phyloP scores from a whole-genome alignment of 1,284 basidiomycete genomes.

The Microbotryum scabiosae region DNA sequence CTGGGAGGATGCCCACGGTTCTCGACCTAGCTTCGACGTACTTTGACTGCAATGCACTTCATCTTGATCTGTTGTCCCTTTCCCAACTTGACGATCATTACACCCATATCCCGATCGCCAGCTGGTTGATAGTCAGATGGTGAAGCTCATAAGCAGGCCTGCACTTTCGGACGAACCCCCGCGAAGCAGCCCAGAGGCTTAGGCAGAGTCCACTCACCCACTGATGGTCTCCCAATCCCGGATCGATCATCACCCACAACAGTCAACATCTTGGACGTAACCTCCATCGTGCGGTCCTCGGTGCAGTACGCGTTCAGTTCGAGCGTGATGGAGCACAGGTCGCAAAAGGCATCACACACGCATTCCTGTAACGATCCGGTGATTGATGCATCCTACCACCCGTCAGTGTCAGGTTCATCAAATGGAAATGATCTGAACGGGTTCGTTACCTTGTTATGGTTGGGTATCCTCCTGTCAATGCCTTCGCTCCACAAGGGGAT shows the following conservation, averaged over 20 bases:
- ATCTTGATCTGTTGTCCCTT: constrained; percentile 87
- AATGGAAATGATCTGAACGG: no score
- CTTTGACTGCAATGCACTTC: constrained; percentile 87
- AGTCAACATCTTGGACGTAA: constrained; percentile 70
- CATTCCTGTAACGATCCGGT: constrained; percentile 59
- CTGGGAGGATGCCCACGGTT: background rate
- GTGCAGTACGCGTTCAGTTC: constrained; percentile 59
- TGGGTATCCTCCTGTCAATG: constrained; percentile 54
- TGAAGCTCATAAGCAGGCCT: background rate
- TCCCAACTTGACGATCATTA: constrained; percentile 84
- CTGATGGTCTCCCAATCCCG: constrained; percentile 37
- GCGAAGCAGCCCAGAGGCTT: background rate
- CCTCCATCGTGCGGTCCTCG: constrained; percentile 57
- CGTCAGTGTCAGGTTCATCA: constrained; percentile 10
- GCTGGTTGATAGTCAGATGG: background rate
- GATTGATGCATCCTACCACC: no score
- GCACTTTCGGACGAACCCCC: background rate
- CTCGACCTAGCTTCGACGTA: constrained; percentile 36
- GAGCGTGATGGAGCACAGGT: constrained; percentile 69
- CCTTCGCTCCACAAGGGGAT: constrained; percentile 68
- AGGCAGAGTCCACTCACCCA: constrained; percentile 11
- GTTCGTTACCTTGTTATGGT: constrained; percentile 58
- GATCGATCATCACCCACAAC: constrained; percentile 43
- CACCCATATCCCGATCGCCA: constrained; percentile 38
- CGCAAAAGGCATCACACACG: constrained; percentile 66